Conservation (phyloP, 1,139 yeast species). For the Pichia cactophila region DNA sequence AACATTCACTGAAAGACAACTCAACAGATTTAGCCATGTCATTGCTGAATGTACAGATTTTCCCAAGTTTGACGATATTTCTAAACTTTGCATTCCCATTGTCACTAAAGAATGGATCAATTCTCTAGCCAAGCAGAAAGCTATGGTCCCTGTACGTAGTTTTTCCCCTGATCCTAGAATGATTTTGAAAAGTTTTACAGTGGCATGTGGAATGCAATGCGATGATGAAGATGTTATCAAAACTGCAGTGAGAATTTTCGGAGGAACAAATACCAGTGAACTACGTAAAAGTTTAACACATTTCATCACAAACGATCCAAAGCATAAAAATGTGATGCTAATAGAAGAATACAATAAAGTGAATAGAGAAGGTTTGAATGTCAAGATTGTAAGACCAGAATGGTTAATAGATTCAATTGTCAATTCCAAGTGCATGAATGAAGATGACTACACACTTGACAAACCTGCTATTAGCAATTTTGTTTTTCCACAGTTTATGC, state of each 20-base stretch:
- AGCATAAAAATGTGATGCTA: slow-evolving; percentile 38
- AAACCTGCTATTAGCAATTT: not conserved
- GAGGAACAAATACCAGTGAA: slow-evolving; percentile 64
- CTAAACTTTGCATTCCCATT: slow-evolving; percentile 59
- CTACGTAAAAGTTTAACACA: slow-evolving; percentile 72
- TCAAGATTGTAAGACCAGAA: slow-evolving; percentile 62
- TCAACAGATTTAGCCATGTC: slow-evolving; percentile 41
- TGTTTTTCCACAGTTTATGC: not conserved
- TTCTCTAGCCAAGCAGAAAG: slow-evolving; percentile 39
- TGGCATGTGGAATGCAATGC: slow-evolving; percentile 49
- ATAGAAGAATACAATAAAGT: slow-evolving; percentile 33
- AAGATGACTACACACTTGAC: not conserved
- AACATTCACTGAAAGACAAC: slow-evolving; percentile 16
- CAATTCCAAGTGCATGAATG: slow-evolving; percentile 21
- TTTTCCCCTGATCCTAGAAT: slow-evolving; percentile 67
- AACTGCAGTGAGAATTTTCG: slow-evolving; percentile 59
- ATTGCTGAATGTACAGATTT: slow-evolving; percentile 49
- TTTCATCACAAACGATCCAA: slow-evolving; percentile 49
- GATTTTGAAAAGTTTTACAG: slow-evolving; percentile 52
- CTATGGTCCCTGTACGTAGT: slow-evolving; percentile 41
- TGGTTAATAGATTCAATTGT: slow-evolving; percentile 68
- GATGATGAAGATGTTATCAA: slow-evolving; percentile 47
- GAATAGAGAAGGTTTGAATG: slow-evolving; percentile 29
- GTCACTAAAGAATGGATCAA: slow-evolving; percentile 60
- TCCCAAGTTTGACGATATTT: slow-evolving; percentile 41